Percentiles rank a stretch among this genome's conserved stretches.
phyloP scores from a whole-genome alignment of 2,329 filamentous ascomycete species.

The Penicillium crustosum region DNA sequence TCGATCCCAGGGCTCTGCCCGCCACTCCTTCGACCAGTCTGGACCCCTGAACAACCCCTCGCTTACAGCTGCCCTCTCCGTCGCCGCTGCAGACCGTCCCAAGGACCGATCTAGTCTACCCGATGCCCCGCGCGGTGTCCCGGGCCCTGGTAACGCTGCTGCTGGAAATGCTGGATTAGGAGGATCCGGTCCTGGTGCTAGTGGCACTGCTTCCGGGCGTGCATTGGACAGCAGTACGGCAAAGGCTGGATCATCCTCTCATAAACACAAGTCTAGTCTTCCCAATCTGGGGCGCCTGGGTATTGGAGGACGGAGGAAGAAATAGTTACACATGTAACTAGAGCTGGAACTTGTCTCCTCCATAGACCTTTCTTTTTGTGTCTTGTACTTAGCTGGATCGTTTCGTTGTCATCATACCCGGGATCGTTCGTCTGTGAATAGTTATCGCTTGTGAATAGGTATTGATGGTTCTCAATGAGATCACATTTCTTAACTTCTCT shows the following conservation, averaged over 20 bases:
- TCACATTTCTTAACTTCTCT: neutral
- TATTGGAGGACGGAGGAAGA: slow-evolving; percentile 63
- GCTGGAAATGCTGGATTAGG: slow-evolving; percentile 40
- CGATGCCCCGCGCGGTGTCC: slow-evolving; percentile 34
- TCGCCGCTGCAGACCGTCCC: slow-evolving; percentile 28
- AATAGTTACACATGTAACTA: slow-evolving; percentile 23
- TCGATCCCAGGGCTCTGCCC: slow-evolving; percentile 58
- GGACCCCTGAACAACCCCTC: slow-evolving; percentile 48
- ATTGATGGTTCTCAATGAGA: neutral
- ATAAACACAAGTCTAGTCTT: slow-evolving; percentile 63
- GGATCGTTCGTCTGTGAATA: neutral
- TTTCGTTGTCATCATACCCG: slow-evolving; percentile 27
- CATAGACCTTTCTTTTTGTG: neutral
- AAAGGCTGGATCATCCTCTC: slow-evolving; percentile 35
- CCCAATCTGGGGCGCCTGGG: slow-evolving; percentile 70
- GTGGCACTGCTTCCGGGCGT: slow-evolving; percentile 48
- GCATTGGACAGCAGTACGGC: slow-evolving; percentile 17
- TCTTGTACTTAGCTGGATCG: neutral
- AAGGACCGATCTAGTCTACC: slow-evolving; percentile 35
- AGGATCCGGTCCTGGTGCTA: slow-evolving; percentile 14
- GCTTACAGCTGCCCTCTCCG: slow-evolving; percentile 34
- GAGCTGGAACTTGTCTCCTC: neutral
- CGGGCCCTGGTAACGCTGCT: slow-evolving; percentile 27
- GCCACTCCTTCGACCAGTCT: slow-evolving; percentile 49
- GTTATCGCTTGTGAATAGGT: neutral